These are phyloP conservation scores for Exophiala sideris DNA, from an alignment of 2,329 filamentous ascomycete species.

Conservation along the genomic window DNA sequence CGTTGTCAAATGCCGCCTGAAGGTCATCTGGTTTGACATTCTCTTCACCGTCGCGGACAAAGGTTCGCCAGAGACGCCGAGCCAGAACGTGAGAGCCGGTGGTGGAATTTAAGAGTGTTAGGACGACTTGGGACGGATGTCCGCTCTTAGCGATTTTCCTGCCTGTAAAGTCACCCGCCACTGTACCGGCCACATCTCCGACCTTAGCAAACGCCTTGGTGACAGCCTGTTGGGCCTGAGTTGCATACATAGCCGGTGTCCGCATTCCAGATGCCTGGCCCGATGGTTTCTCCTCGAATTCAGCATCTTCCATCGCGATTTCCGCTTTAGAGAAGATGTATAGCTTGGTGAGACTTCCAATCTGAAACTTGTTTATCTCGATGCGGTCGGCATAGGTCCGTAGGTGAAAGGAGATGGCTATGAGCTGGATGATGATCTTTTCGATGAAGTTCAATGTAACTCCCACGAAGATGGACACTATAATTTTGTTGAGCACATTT, in stretches of 20 bases:
- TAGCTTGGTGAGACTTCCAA: slow-evolving; percentile 63
- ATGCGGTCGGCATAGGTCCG: slow-evolving; percentile 89
- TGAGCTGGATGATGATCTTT: slow-evolving; percentile 92
- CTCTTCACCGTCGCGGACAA: slow-evolving; percentile 70
- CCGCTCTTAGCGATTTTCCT: slow-evolving; percentile 63
- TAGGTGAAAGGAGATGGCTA: slow-evolving; percentile 87
- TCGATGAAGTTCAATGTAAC: slow-evolving; percentile 78
- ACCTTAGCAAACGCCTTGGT: slow-evolving; percentile 74
- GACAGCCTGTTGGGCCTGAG: slow-evolving; percentile 68
- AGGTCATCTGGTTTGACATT: slow-evolving; percentile 77
- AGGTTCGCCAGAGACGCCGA: slow-evolving; percentile 81
- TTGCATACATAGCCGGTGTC: slow-evolving; percentile 70
- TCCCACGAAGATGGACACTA: slow-evolving; percentile 79
- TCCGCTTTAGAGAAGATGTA: slow-evolving; percentile 63
- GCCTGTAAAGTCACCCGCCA: slow-evolving; percentile 90
- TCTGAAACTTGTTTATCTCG: slow-evolving; percentile 87
- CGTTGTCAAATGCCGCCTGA: slow-evolving; percentile 70
- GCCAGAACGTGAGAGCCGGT: slow-evolving; percentile 77
- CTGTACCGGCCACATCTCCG: slow-evolving; percentile 76
- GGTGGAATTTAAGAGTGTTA: slow-evolving; percentile 70
- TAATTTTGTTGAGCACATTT: slow-evolving; percentile 74
- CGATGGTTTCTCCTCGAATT: slow-evolving; percentile 61
- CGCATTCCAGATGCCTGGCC: slow-evolving; percentile 57
- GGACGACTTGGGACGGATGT: slow-evolving; percentile 79
- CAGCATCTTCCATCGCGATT: slow-evolving; percentile 69